Percentiles rank a stretch among this genome's conserved stretches.
Evolutionary conservation across 1,284 basidiomycete species (phyloP).

Genomic region (Ceratobasidium sp.): DNA sequence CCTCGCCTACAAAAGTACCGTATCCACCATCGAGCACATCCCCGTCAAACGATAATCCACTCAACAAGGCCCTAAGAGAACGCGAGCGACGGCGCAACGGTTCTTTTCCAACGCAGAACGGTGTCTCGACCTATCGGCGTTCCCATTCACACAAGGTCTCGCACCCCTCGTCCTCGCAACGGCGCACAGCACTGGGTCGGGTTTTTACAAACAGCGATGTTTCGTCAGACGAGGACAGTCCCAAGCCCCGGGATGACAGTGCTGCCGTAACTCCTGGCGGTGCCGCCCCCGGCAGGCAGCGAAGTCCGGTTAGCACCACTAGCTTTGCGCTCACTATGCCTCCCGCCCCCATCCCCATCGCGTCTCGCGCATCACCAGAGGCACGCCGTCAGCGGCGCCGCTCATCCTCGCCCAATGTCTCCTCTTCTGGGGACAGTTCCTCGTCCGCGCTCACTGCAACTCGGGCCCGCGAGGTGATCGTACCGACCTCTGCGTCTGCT

Average conservation of each 20-base stretch:
- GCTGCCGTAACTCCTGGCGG: constrained; percentile 38
- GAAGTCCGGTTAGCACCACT: constrained; percentile 28
- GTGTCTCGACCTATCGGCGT: constrained; percentile 10
- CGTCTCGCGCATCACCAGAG: constrained; percentile 12
- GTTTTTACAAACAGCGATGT: constrained; percentile 30
- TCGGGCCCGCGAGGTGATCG: constrained; percentile 34
- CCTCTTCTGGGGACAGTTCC: constrained; percentile 41
- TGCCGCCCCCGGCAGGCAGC: constrained; percentile 26
- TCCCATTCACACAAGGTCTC: constrained; percentile 37
- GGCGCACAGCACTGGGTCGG: constrained; percentile 9
- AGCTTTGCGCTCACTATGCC: constrained; percentile 26
- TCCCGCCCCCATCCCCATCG: constrained; percentile 4
- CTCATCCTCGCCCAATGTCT: constrained; percentile 12
- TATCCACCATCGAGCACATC: constrained; percentile 37
- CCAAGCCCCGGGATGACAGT: constrained; percentile 17
- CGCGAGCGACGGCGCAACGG: constrained; percentile 35
- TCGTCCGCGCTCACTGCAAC: constrained; percentile 48
- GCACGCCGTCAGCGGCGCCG: constrained; percentile 12
- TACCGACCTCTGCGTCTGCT: constrained; percentile 52
- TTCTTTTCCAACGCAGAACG: constrained; percentile 29
- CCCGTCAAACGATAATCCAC: constrained; percentile 21
- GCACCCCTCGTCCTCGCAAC: constrained; percentile 7
- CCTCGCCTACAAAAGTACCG: constrained; percentile 42
- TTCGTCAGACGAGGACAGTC: constrained; percentile 41
- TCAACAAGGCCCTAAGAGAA: constrained; percentile 30